These are phyloP conservation scores for Diaporthe aspalathi DNA, from an alignment of 2,329 filamentous ascomycete species.

Conservation along the genomic window DNA sequence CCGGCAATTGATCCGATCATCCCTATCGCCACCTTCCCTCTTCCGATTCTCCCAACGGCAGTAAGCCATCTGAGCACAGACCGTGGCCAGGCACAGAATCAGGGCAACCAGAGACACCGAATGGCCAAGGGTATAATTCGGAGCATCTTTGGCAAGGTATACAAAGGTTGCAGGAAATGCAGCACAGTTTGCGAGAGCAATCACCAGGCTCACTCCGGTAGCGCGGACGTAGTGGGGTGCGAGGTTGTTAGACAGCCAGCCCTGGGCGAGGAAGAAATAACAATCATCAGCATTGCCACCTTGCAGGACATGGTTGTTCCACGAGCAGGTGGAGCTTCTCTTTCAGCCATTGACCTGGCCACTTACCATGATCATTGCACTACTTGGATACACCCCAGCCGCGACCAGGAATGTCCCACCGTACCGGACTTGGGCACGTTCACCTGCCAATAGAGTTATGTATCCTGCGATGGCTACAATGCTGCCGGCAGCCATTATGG, in stretches of 20 bases:
- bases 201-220: constrained; percentile 54
- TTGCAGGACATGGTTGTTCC: neutral
- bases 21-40: constrained; percentile 51
- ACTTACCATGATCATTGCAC: constrained; percentile 45
- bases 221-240: constrained; percentile 57
- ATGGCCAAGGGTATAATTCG: constrained; percentile 53
- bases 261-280: constrained; percentile 34
- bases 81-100: constrained; percentile 45
- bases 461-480: constrained; percentile 50
- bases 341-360: neutral
- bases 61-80: constrained; percentile 52
- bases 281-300: neutral
- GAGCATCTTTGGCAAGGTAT: constrained; percentile 55
- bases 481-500: constrained; percentile 48
- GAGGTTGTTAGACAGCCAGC: constrained; percentile 57
- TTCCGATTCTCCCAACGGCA: constrained; percentile 55
- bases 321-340: neutral
- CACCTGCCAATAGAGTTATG: constrained; percentile 49
- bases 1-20: constrained; percentile 48
- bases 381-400: constrained; percentile 46
- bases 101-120: constrained; percentile 55
- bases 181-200: constrained; percentile 54
- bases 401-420: constrained; percentile 51
- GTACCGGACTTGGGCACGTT: constrained; percentile 48
- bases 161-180: constrained; percentile 59